Evolutionary conservation across 495 filamentous ascomycete species (phyloP).

Genomic region (Aspergillus wentii): DNA sequence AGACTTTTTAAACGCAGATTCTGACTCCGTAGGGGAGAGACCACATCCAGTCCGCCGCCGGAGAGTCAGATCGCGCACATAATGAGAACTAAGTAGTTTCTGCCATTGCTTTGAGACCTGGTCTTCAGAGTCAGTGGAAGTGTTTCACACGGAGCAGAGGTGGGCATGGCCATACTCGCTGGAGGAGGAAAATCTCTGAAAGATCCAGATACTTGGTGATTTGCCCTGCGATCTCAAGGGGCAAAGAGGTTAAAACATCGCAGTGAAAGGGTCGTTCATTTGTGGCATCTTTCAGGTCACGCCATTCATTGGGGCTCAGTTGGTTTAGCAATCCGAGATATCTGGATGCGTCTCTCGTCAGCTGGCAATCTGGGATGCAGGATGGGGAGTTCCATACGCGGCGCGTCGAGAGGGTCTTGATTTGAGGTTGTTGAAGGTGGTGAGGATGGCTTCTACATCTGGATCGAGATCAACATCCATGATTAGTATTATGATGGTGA

Average conservation of each 20-base stretch:
- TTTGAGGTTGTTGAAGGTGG: conserved; percentile 5
- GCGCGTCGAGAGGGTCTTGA: conserved; percentile 7
- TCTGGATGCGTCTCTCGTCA: conserved; percentile 9
- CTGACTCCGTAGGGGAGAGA: neutral
- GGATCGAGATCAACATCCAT: neutral
- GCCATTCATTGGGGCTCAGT: conserved; percentile 26
- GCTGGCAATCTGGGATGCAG: neutral
- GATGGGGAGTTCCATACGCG: conserved; percentile 5
- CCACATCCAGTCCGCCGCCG: too few species aligned
- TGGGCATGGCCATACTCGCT: conserved; percentile 15
- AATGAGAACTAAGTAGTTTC: too few species aligned
- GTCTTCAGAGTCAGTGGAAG: neutral
- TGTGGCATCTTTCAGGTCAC: conserved; percentile 20
- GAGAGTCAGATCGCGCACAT: too few species aligned
- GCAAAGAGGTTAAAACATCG: conserved; percentile 31
- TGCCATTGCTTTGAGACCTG: conserved; percentile 33
- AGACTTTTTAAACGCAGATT: conserved; percentile 8
- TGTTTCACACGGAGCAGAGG: neutral
- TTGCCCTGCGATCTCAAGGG: conserved; percentile 24
- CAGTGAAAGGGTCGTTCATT: conserved; percentile 17
- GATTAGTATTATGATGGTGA: neutral
- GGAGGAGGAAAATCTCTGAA: conserved; percentile 20
- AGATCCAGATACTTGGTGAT: conserved; percentile 19
- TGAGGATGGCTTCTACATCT: conserved; percentile 1
- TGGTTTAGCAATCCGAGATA: conserved; percentile 23